Conservation (phyloP, 768 basidiomycete species). For the Termitomyces sp. region DNA sequence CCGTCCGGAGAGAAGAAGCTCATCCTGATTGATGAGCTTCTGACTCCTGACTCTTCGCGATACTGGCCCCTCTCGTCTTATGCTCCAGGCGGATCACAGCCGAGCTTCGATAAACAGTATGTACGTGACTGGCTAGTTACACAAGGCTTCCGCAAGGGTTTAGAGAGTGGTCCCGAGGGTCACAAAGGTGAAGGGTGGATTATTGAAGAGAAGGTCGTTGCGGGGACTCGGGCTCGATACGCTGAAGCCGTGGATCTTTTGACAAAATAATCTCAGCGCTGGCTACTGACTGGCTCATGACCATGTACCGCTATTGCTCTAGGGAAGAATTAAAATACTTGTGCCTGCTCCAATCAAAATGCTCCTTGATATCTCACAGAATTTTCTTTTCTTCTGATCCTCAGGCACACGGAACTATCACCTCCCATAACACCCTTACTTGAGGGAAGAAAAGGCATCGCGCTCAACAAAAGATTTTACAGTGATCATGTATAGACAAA, state of each 20-base stretch:
- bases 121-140: constrained; percentile 83
- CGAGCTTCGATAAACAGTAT: constrained; percentile 97
- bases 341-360: too few relatives aligned
- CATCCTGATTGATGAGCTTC: constrained; percentile 91
- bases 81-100: constrained; percentile 66
- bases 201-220: constrained; percentile 70
- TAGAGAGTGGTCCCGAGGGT: constrained; percentile 69
- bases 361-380: background rate
- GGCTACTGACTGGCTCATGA: background rate
- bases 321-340: background rate
- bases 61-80: constrained; percentile 89
- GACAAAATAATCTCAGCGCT: constrained; percentile 18
- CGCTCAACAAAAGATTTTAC: too few relatives aligned
- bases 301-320: background rate
- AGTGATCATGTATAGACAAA: too few relatives aligned
- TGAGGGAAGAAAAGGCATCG: too few relatives aligned
- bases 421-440: too few relatives aligned
- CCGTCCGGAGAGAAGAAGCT: constrained; percentile 33
- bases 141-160: constrained; percentile 68
- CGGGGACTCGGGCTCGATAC: constrained; percentile 76
- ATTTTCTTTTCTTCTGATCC: background rate
- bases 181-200: constrained; percentile 69
- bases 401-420: background rate
- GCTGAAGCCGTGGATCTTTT: constrained; percentile 66
- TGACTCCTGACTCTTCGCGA: constrained; percentile 95